A percentile compares a stretch with the other conserved stretches of the same genome.
phyloP scores from a whole-genome alignment of 176 grass and related monocot genomes.

The Oryza longistaminata region DNA sequence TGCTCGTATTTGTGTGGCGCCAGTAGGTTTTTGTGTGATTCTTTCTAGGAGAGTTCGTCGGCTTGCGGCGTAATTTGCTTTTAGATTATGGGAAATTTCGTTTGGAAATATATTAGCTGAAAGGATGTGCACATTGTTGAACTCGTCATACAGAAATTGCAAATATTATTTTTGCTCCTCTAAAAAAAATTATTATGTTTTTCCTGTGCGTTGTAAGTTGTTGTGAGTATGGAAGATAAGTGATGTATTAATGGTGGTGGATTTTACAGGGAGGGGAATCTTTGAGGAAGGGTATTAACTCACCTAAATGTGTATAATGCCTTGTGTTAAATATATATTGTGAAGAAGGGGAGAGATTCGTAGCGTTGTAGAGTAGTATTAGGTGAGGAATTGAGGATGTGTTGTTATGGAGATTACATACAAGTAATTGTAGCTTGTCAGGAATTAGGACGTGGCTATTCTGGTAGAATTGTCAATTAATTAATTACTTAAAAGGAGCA shows the following conservation, averaged over 20 bases:
- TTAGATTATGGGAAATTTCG: background rate
- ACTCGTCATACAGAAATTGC: background rate
- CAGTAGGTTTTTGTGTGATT: background rate
- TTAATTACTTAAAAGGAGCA: background rate
- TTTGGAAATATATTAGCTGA: background rate
- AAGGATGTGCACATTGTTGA: background rate
- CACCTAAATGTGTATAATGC: no score
- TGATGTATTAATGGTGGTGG: background rate
- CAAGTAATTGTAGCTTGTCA: background rate
- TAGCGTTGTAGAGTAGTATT: background rate
- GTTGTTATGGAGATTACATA: background rate
- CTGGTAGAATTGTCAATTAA: background rate
- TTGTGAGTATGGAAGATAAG: background rate
- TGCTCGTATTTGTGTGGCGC: background rate
- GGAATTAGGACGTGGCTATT: background rate
- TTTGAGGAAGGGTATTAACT: no score
- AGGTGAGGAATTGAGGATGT: background rate
- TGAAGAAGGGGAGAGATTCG: background rate
- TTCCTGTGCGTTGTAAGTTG: background rate
- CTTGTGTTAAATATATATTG: background rate
- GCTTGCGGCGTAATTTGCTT: background rate
- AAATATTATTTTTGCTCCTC: background rate
- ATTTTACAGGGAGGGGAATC: background rate
- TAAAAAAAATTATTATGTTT: background rate
- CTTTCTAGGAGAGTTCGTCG: background rate